phyloP scores from a whole-genome alignment of 2,329 filamentous ascomycete genomes.

The Aspergillus pseudoviridinutans region DNA sequence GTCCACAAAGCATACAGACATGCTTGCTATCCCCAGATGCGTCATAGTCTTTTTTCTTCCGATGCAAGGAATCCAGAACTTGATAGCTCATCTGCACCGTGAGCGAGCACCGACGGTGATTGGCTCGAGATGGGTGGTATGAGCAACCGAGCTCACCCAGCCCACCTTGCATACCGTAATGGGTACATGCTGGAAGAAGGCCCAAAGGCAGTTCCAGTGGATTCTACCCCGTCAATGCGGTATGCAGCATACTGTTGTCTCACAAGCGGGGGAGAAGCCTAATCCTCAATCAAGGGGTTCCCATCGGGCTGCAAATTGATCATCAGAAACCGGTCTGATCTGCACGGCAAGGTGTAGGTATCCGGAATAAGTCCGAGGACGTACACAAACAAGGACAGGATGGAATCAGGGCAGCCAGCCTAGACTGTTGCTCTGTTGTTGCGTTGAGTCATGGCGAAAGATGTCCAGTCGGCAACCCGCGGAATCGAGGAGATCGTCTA shows the following conservation, averaged over 20 bases:
- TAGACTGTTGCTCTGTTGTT: background rate
- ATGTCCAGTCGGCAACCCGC: slow-evolving; percentile 9
- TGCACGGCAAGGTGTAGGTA: background rate
- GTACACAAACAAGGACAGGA: background rate
- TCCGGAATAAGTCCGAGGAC: background rate
- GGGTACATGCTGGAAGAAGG: background rate
- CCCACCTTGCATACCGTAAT: background rate
- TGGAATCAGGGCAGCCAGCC: background rate
- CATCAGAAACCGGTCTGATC: background rate
- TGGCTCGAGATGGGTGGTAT: background rate
- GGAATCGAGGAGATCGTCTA: background rate
- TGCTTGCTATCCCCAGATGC: slow-evolving; percentile 21
- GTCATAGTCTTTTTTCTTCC: slow-evolving; percentile 18
- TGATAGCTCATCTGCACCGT: background rate
- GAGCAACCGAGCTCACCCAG: background rate
- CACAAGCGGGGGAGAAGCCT: background rate
- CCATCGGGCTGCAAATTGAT: background rate
- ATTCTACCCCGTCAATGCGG: background rate
- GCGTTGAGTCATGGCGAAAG: background rate
- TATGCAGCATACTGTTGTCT: background rate
- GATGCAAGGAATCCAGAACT: background rate
- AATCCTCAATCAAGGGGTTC: background rate
- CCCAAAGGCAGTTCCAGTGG: background rate
- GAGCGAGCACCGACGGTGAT: background rate
- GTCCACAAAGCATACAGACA: no score